Evolutionary conservation across 805 yeast genomes (phyloP).

Genomic region (Lipomyces kockii): DNA sequence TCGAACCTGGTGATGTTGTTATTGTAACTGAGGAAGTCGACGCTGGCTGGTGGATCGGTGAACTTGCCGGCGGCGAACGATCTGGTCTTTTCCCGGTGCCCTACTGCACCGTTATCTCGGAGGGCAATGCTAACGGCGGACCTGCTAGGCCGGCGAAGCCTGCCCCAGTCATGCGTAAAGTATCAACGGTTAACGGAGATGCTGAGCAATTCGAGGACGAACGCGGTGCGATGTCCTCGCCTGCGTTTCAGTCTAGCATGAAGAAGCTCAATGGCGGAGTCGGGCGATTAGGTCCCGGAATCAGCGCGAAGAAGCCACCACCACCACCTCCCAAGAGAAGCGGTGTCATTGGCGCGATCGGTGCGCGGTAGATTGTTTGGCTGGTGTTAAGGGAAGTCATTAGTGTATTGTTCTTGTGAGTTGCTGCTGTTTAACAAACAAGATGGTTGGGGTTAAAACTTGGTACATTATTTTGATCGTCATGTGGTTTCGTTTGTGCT

Average conservation of each 20-base stretch:
- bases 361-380: slow-evolving; percentile 21
- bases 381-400: background rate
- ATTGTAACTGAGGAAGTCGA: slow-evolving; percentile 35
- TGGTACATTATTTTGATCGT: slow-evolving; percentile 7
- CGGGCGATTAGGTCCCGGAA: slow-evolving; percentile 19
- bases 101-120: slow-evolving; percentile 37
- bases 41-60: slow-evolving; percentile 39
- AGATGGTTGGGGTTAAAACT: background rate
- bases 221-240: slow-evolving; percentile 19
- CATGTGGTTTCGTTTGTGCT: background rate
- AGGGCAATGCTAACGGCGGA: slow-evolving; percentile 17
- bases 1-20: slow-evolving; percentile 37
- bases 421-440: background rate
- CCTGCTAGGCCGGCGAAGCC: slow-evolving; percentile 30
- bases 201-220: slow-evolving; percentile 5
- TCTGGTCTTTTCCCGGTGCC: slow-evolving; percentile 38
- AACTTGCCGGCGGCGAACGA: slow-evolving; percentile 24
- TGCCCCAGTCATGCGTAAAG: slow-evolving; percentile 10
- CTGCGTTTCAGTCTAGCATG: slow-evolving; percentile 35
- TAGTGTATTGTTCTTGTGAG: background rate
- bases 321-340: slow-evolving; percentile 36
- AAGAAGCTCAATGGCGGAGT: slow-evolving; percentile 22
- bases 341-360: slow-evolving; percentile 31
- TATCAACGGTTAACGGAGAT: slow-evolving; percentile 17
- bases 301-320: slow-evolving; percentile 31